Evolutionary conservation across 441 rosid genomes (phyloP), one percentile per base, ranked within the genome.

Genomic region (Brassica balearica): DNA sequence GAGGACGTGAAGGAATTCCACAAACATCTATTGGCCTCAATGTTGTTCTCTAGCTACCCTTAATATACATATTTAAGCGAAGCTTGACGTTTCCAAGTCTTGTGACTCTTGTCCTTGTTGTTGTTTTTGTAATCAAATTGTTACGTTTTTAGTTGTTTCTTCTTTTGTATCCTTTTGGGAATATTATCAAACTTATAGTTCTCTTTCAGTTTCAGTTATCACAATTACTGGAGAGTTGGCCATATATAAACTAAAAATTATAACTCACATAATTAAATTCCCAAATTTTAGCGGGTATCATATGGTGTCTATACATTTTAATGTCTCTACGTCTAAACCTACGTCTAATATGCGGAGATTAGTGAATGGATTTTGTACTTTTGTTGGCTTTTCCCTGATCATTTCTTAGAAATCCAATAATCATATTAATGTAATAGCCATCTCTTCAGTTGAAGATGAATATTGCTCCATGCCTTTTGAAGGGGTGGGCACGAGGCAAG

Each of bases 41-140:
- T 32, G 12, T 48, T 32, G 12, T 48, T 46, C 22, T 19, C 11
- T 32, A 10, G 6, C 27, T 63, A 63, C 43, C 12, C 6, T 55
- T 17, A 11, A 9, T 32, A 17, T 62, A 62, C 11, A 11, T 27
- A 10, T 3, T 6, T 65, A 8, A 65, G 46, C 43, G 22, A 55
- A 53, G 62, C 62, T 27, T 73, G 48, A 64, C 51, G 34, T 53
- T 53, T 53, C 59, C 20, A 15, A 55, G 59, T 15, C 59, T 55
- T 17, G 19, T 17, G 19, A 17, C 19, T 17, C 19, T 17, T 55
- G 3, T 55, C 10, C 4, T 55, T 55, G 23, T 55, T 53, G 58
- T 53, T 55, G 3, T 15, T 51, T 5, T 15, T 6, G 8, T 46
- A 3, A 43, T 14, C 8, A 46, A 3, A 6, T 6, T 53, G 59